Conservation (phyloP, 805 yeast genomes). For the Sungouiozyma ichnusensis region DNA sequence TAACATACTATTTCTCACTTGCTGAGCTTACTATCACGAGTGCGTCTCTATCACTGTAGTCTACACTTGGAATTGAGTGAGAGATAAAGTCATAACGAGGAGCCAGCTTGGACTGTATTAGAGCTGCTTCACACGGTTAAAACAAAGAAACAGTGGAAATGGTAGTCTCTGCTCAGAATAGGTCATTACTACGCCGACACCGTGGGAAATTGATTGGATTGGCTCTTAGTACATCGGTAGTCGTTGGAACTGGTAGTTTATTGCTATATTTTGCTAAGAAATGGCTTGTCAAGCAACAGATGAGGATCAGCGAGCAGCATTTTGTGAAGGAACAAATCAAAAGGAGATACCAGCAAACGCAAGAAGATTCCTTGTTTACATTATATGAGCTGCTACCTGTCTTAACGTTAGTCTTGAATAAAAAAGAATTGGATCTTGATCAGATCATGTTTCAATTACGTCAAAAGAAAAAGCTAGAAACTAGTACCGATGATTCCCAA, state of each 20-base stretch:
- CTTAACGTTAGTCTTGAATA: slow-evolving; percentile 34
- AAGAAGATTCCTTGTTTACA: slow-evolving; percentile 78
- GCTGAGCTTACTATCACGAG: no score
- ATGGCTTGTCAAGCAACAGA: slow-evolving; percentile 33
- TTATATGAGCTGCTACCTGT: slow-evolving; percentile 75
- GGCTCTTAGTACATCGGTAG: slow-evolving; percentile 13
- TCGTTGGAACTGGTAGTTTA: slow-evolving; percentile 24
- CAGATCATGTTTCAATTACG: slow-evolving; percentile 18
- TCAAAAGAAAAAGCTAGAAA: slow-evolving; percentile 9
- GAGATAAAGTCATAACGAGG: no score
- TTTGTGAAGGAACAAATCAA: slow-evolving; percentile 60
- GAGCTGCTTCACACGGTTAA: no score
- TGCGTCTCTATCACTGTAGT: no score
- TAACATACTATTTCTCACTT: neutral
- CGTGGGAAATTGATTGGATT: slow-evolving; percentile 19
- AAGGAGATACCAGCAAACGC: slow-evolving; percentile 82
- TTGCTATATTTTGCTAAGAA: slow-evolving; percentile 18
- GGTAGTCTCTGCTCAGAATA: slow-evolving; percentile 1
- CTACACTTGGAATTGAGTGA: no score
- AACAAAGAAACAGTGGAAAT: neutral
- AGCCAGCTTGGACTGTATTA: no score
- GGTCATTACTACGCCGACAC: slow-evolving; percentile 14
- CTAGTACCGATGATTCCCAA: neutral
- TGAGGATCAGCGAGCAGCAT: slow-evolving; percentile 43
- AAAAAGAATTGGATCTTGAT: slow-evolving; percentile 19